Conservation (phyloP, 306 rosid species). For the Styphnolobium japonicum region DNA sequence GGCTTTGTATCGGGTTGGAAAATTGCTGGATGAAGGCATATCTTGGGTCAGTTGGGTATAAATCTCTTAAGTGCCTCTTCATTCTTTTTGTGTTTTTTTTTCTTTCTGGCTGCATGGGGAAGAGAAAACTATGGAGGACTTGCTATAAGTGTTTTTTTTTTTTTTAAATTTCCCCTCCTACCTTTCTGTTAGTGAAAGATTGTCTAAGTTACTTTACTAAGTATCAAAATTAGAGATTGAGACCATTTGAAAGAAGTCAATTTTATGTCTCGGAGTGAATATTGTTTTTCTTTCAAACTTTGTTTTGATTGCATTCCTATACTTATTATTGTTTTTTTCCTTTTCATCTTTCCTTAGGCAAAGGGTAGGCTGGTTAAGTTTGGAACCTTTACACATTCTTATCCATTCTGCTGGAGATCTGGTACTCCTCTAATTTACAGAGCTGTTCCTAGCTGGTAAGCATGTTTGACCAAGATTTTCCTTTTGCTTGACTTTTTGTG, state of each 20-base stretch:
- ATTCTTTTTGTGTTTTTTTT: too few species aligned
- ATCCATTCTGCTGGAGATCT: slow-evolving; percentile 93
- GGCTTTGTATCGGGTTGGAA: not conserved
- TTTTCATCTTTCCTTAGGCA: slow-evolving; percentile 52
- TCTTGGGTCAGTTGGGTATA: too few species aligned
- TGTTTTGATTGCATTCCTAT: not conserved
- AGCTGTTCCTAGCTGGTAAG: slow-evolving; percentile 97
- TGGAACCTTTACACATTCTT: slow-evolving; percentile 82
- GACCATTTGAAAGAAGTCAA: slow-evolving; percentile 7
- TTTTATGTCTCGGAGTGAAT: not conserved
- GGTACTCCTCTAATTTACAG: slow-evolving; percentile 91
- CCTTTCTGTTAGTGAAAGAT: not conserved
- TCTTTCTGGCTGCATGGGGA: not conserved
- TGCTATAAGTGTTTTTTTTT: not conserved
- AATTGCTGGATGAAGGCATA: not conserved
- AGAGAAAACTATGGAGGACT: not conserved
- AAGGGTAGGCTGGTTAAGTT: slow-evolving; percentile 81
- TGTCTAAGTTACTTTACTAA: not conserved
- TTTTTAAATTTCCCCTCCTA: not conserved
- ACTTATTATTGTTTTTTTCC: slow-evolving; percentile 6
- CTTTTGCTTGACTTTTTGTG: slow-evolving; percentile 13
- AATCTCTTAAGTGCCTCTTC: not conserved
- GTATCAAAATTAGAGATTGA: not conserved
- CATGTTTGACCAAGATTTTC: slow-evolving; percentile 8
- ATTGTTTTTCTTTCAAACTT: not conserved